Evolutionary conservation across 345 rosid genomes (phyloP).

Genomic region (Salix caprea): DNA sequence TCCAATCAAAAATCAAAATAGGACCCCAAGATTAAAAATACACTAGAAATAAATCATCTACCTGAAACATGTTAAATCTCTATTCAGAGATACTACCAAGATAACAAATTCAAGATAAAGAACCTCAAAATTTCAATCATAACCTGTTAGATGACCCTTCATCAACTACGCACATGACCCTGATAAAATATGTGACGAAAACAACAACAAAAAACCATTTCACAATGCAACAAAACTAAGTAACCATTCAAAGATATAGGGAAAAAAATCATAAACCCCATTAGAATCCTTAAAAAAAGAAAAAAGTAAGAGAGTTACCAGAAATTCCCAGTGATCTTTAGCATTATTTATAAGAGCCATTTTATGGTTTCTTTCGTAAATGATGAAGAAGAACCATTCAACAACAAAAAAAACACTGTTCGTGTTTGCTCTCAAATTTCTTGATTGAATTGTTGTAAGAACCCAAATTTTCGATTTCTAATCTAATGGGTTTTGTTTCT

Average conservation of each 20-base stretch:
- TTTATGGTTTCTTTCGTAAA: neutral
- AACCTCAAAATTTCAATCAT: neutral
- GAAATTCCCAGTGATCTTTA: conserved; percentile 47
- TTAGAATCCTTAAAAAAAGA: neutral
- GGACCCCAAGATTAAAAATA: neutral
- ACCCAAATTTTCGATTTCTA: neutral
- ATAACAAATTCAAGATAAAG: neutral
- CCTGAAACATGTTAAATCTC: neutral
- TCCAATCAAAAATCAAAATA: neutral
- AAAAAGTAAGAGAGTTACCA: conserved; percentile 27
- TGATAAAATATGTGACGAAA: neutral
- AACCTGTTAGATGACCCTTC: neutral
- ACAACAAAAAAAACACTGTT: neutral
- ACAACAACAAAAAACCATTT: neutral
- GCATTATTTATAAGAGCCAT: conserved; percentile 23
- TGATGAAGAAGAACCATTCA: neutral
- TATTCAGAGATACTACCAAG: neutral
- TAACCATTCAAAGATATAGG: neutral
- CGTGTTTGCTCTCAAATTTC: too few relatives aligned
- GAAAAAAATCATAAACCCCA: neutral
- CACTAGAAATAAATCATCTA: neutral
- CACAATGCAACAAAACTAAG: neutral
- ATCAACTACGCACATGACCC: neutral
- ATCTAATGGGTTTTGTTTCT: neutral
- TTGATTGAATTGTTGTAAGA: neutral